Evolutionary conservation across 2,329 filamentous ascomycete genomes (phyloP), one percentile per base, ranked within the genome.

Genomic region (Aspergillus neotritici): DNA sequence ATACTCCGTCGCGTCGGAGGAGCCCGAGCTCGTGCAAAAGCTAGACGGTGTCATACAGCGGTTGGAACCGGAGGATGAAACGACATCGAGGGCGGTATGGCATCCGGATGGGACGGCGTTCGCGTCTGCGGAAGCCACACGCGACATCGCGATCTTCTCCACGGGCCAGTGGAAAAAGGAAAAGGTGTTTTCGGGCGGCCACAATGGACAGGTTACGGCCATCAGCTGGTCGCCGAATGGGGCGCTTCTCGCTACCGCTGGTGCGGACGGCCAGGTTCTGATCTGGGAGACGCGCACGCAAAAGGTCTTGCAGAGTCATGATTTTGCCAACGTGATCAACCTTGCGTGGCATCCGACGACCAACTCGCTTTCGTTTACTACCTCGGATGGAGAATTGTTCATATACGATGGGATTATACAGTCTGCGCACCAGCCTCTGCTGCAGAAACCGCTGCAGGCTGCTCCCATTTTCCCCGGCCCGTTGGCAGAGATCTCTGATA

Each of bases 161-260:
- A 82, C 83, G 49, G 82, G 80, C 40, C 88, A 96, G 62, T 96
- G 91, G 86, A 86, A 89, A 61, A 84, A 85, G 53, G 89, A 97
- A 64, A 79, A 85, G 47, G 69, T 73, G 0, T 98, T 98, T 62
- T 71, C 81, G 6, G 82, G 83, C 25, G 88, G 85, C 0, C 93
- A 97, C 60, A 81, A 82, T 33, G 84, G 83, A 13, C 86, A 94
- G 53, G 84, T 98, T 46, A 95, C 88, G 0, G 86, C 90, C 2
- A 69, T 94, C 30, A 82, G 86, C 30, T 98, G 93, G 93, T 95
- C 91, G 11, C 88, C 89, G 2, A 98, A 98, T 60, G 93, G 93
- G 31, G 87, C 90, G 1, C 74, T 98, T 57, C 74, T 98, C 15
- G 88, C 83, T 12, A 79, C 75, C 13, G 75, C 77, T 4, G 75